Percentiles rank a stretch among this genome's conserved stretches.
Conservation (phyloP, 345 rosid genomes). For the Bruguiera gymnorhiza region DNA sequence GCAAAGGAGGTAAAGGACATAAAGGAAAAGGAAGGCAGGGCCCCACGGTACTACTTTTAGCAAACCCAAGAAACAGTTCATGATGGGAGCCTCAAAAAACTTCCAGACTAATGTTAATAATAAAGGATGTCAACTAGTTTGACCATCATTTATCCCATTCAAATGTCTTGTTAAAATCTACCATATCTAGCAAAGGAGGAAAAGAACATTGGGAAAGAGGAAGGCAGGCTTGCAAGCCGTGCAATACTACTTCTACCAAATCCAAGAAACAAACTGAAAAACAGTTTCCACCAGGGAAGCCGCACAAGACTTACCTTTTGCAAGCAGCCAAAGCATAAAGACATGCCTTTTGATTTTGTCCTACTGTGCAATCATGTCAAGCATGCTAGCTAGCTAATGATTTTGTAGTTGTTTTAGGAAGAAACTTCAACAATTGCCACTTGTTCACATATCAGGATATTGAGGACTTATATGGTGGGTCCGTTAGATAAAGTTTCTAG, state of each 20-base stretch:
- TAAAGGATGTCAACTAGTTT: background rate
- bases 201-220: background rate
- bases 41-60: background rate
- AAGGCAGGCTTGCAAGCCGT: background rate
- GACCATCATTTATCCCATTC: background rate
- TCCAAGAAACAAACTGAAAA: constrained; percentile 3
- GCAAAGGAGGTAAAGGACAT: background rate
- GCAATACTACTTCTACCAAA: background rate
- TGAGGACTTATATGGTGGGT: no score
- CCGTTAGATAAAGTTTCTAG: no score
- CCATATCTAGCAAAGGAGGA: background rate
- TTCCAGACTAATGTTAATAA: no score
- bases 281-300: background rate
- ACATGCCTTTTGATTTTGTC: no score
- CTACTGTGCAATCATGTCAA: background rate
- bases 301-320: background rate
- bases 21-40: background rate
- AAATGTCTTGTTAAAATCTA: background rate
- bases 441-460: background rate
- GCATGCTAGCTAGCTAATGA: background rate
- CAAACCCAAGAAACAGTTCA: background rate
- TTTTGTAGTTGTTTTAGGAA: background rate
- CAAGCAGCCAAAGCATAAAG: background rate
- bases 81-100: no score
- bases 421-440: background rate